Conservation (phyloP, 164 flowering plant genomes). For the Santalum album region DNA sequence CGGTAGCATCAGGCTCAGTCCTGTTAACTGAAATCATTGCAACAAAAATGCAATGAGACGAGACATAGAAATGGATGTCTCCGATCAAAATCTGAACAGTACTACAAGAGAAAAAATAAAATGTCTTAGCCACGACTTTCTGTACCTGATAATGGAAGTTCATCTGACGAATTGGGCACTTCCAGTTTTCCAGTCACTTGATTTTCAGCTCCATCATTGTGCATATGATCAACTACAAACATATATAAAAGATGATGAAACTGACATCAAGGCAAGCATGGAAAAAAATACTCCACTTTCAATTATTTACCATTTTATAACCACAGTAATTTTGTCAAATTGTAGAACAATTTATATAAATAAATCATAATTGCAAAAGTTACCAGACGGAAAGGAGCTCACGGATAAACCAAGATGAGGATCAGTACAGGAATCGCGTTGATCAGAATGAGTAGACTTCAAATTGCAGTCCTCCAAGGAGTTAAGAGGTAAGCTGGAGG, state of each 20-base stretch:
- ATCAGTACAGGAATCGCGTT: slow-evolving; percentile 23
- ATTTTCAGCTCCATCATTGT: slow-evolving; percentile 15
- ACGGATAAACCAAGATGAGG: slow-evolving; percentile 34
- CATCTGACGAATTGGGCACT: slow-evolving; percentile 16
- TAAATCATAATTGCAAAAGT: not conserved
- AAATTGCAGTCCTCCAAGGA: slow-evolving; percentile 15
- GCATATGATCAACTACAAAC: slow-evolving; percentile 22
- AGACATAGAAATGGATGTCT: not conserved
- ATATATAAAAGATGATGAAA: not conserved
- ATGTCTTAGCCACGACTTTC: no score
- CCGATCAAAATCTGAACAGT: slow-evolving; percentile 1
- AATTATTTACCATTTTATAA: not conserved
- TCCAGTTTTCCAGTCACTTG: slow-evolving; percentile 15
- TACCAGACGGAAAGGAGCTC: slow-evolving; percentile 34
- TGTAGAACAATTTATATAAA: not conserved
- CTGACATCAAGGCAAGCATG: not conserved
- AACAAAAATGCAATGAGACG: slow-evolving; percentile 9
- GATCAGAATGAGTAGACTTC: slow-evolving; percentile 15
- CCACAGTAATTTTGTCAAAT: not conserved
- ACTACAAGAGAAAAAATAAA: no score
- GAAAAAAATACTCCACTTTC: not conserved
- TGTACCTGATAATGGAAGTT: slow-evolving; percentile 26
- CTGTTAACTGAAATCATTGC: slow-evolving; percentile 33
- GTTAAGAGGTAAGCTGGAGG: slow-evolving; percentile 14
- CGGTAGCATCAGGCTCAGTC: slow-evolving; percentile 14